Evolutionary conservation across 2,329 filamentous ascomycete species (phyloP), one percentile per base, ranked within the genome.

Genomic region (Beauveria sp.): DNA sequence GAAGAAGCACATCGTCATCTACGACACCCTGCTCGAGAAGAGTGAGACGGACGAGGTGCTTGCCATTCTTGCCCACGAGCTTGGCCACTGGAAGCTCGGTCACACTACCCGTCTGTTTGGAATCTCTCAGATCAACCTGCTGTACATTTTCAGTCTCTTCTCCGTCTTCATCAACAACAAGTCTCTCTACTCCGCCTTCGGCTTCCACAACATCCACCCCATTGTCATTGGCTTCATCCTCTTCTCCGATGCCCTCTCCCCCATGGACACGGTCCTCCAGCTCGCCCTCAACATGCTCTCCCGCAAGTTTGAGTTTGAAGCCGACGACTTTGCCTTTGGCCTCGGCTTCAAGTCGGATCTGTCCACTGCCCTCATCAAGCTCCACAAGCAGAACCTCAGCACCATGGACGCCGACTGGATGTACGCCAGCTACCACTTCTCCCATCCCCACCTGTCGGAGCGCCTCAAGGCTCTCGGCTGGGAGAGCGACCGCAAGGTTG

Each of bases 1-100:
- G 93, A 97, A 97, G 84, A 98, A 98, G 84, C 96, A 98, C 80
- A 99, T 99, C 79, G 95, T 99, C 70, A 96, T 99, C 72, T 99
- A 96, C 74, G 95, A 99, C 73, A 99, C 96, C 5, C 78, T 99
- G 65, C 92, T 99, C 65, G 93, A 97, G 77, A 96, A 98, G 84
- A 95, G 89, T 73, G 86, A 93, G 65, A 87, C 90, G 4, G 84
- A 95, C 71, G 95, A 99, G 76, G 93, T 99, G 46, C 91, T 96
- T 63, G 93, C 95, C 66, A 93, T 99, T 58, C 80, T 99, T 59
- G 93, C 91, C 42, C 95, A 99, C 73, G 95, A 99, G 77, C 84
- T 99, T 53, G 95, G 95, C 57, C 95, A 99, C 79, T 99, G 95
- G 95, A 93, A 89, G 70, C 85, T 96, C 67, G 92, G 91, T 64